These are phyloP conservation scores for Clarireedia sp. DNA, from an alignment of 2,329 filamentous ascomycete species.

Conservation along the genomic window DNA sequence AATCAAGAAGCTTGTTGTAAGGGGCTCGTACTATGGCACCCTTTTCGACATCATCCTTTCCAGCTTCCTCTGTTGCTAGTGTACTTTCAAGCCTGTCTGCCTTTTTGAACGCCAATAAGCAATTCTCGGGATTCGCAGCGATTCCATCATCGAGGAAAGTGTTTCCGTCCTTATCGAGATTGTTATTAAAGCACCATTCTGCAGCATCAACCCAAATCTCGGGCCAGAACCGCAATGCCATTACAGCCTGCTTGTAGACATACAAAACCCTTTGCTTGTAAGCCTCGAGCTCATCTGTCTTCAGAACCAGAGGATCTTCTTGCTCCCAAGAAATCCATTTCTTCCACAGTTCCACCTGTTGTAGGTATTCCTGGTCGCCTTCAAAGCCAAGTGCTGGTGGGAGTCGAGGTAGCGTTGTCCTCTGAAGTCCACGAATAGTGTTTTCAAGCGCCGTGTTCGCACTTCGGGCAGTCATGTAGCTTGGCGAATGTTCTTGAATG, in stretches of 20 bases:
- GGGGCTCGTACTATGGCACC: conserved; percentile 65
- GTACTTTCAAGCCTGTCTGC: conserved; percentile 80
- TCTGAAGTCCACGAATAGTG: conserved; percentile 66
- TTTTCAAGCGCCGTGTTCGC: conserved; percentile 88
- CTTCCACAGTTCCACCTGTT: conserved; percentile 85
- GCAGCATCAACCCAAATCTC: conserved; percentile 94
- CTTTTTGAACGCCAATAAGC: conserved; percentile 79
- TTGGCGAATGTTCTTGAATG: conserved; percentile 82
- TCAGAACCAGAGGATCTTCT: conserved; percentile 79
- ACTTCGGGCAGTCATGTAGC: conserved; percentile 93
- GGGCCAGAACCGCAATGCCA: conserved; percentile 90
- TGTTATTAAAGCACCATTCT: conserved; percentile 82
- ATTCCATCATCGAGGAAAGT: conserved; percentile 74
- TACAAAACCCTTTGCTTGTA: conserved; percentile 78
- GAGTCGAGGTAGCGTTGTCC: conserved; percentile 70
- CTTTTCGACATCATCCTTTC: conserved; percentile 54
- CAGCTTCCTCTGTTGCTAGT: conserved; percentile 67
- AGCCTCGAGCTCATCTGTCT: conserved; percentile 66
- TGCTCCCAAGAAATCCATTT: conserved; percentile 95
- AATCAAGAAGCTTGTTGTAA: conserved; percentile 74
- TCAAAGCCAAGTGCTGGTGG: conserved; percentile 81
- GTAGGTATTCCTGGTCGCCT: conserved; percentile 73
- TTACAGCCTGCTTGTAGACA: conserved; percentile 86
- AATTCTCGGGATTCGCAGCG: conserved; percentile 86
- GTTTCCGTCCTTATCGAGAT: conserved; percentile 55